Conservation (phyloP, 139 green algal genomes). For the Tetradesmus lagerheimii region DNA sequence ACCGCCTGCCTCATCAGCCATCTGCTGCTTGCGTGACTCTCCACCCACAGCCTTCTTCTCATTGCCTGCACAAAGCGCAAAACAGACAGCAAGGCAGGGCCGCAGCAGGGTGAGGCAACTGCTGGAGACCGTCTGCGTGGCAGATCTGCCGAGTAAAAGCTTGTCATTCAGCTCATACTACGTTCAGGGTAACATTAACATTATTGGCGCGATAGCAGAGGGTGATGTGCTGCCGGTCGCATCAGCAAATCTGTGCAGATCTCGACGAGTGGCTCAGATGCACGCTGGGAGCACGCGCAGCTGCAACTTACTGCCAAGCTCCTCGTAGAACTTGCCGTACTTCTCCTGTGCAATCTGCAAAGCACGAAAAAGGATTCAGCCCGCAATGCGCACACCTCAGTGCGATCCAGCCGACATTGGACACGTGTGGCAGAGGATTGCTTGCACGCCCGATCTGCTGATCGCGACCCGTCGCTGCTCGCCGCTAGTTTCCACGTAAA, state of each 20-base stretch:
- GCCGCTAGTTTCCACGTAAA: not conserved
- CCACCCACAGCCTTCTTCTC: slow-evolving; percentile 38
- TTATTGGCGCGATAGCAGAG: too few relatives aligned
- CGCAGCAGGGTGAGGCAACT: too few relatives aligned
- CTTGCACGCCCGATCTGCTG: not conserved
- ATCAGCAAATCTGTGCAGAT: not conserved
- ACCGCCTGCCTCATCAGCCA: slow-evolving; percentile 31
- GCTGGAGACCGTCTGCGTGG: too few relatives aligned
- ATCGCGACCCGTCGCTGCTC: not conserved
- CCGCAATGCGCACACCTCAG: not conserved
- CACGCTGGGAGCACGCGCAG: not conserved
- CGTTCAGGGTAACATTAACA: too few relatives aligned
- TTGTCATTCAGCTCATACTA: too few relatives aligned
- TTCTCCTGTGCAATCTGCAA: slow-evolving; percentile 23
- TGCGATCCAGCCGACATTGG: too few relatives aligned
- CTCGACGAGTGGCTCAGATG: not conserved
- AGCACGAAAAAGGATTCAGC: not conserved
- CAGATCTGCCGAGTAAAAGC: too few relatives aligned
- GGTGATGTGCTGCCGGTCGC: not conserved
- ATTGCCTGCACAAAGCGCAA: not conserved
- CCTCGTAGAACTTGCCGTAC: slow-evolving; percentile 24
- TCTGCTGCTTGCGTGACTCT: slow-evolving; percentile 35
- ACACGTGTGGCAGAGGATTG: not conserved
- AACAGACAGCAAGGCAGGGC: too few relatives aligned
- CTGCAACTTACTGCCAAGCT: slow-evolving; percentile 12